These are phyloP conservation scores for Sonneratia caseolaris DNA, from an alignment of 345 rosid species.

Conservation along the genomic window DNA sequence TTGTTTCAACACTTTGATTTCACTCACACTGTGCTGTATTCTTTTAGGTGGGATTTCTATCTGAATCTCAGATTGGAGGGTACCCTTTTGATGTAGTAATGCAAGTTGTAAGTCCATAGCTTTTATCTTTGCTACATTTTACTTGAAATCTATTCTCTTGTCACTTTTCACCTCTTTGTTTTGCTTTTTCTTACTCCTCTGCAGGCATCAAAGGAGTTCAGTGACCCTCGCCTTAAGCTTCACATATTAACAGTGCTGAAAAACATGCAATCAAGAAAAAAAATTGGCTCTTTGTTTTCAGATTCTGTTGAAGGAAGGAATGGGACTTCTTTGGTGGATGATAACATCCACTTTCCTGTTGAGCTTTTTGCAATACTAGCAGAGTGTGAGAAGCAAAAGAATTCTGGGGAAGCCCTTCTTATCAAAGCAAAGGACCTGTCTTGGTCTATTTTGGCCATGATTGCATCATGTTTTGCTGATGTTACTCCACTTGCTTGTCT, in stretches of 20 bases:
- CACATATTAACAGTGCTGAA: conserved; percentile 80
- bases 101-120: conserved; percentile 53
- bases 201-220: conserved; percentile 85
- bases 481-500: conserved; percentile 76
- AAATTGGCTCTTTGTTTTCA: conserved; percentile 35
- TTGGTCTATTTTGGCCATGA: conserved; percentile 91
- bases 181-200: conserved; percentile 14
- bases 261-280: conserved; percentile 66
- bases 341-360: conserved; percentile 44
- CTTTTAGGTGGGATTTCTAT: conserved; percentile 82
- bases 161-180: conserved; percentile 12
- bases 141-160: neutral
- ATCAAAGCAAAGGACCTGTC: conserved; percentile 84
- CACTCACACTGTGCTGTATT: conserved; percentile 23
- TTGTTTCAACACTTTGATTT: neutral
- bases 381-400: conserved; percentile 75
- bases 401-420: conserved; percentile 75
- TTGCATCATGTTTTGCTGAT: conserved; percentile 92
- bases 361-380: conserved; percentile 89
- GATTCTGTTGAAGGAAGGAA: conserved; percentile 35
- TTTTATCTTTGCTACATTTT: neutral
- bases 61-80: conserved; percentile 95
- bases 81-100: conserved; percentile 71
- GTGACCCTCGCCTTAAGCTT: conserved; percentile 75
- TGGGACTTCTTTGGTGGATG: conserved; percentile 42